Evolutionary conservation across 306 rosid genomes (phyloP), one percentile per base, ranked within the genome.

Genomic region (Pueraria montana): DNA sequence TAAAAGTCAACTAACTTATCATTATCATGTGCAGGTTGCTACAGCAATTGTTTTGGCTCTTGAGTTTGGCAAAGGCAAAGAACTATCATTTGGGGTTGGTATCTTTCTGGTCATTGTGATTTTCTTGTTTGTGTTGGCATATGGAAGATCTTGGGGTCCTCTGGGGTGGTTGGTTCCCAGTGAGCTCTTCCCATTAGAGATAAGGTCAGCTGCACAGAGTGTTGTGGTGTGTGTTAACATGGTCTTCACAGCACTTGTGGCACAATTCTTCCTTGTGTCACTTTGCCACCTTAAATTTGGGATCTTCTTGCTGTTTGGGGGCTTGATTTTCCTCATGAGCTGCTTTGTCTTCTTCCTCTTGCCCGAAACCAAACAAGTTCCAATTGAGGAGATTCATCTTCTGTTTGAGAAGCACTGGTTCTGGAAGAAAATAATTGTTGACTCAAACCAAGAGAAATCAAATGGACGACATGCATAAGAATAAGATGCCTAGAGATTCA

Each of bases 81-180:
- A 36, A 45, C 89, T 93, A 4, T 69, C 98, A 3, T 89, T 82
- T 66, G 97, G 93, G 17, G 43, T 86, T 8, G 91, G 95, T 6
- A 17, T 90, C 43, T 85, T 91, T 74, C 89, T 95, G 27, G 98
- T 93, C 18, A 26, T 95, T 16, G 75, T 89, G 82, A 91, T 95
- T 0, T 93, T 88, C 82, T 2, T 88, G 6, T 95, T 93, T 50
- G 98, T 95, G 43, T 85, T 95, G 86, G 97, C 92, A 48, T 95
- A 88, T 79, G 98, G 97, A 85, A 91, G 98, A 86, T 91, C 98
- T 0, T 93, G 95, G 98, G 97, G 97, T 55, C 98, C 97, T 7
- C 49, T 95, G 50, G 97, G 94, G n/a, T 95, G 98, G 97, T 69
- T 95, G 45, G 98, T 95, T 76, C 95, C 98, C 0, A 93, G 97